Evolutionary conservation across 345 rosid species (phyloP).

Genomic region (Populus simonii): DNA sequence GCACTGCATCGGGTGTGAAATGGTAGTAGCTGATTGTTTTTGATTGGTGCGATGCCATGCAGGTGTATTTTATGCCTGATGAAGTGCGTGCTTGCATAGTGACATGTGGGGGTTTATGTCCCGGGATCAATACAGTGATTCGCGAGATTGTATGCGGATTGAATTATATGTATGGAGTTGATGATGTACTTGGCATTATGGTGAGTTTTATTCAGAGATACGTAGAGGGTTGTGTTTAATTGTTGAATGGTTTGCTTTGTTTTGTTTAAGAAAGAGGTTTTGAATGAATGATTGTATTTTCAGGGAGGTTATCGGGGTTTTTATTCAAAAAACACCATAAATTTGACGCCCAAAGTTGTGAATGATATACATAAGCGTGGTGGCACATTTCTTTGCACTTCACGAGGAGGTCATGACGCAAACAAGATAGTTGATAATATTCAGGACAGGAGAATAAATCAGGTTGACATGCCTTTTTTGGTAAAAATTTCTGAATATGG

Average conservation of each 20-base stretch:
- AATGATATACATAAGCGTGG: slow-evolving; percentile 92
- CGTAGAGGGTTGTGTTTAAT: background rate
- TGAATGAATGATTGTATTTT: slow-evolving; percentile 2
- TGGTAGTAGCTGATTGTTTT: background rate
- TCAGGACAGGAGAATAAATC: slow-evolving; percentile 88
- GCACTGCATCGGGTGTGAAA: background rate
- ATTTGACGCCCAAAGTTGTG: slow-evolving; percentile 75
- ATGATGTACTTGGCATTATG: slow-evolving; percentile 71
- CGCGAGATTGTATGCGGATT: slow-evolving; percentile 87
- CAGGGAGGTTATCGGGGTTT: slow-evolving; percentile 91
- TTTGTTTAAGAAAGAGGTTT: background rate
- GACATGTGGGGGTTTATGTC: slow-evolving; percentile 94
- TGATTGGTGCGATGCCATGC: background rate
- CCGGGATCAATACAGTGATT: slow-evolving; percentile 88
- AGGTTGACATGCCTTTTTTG: slow-evolving; percentile 40
- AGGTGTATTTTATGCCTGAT: slow-evolving; percentile 80
- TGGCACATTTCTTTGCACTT: slow-evolving; percentile 78
- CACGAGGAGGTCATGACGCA: slow-evolving; percentile 93
- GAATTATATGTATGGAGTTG: slow-evolving; percentile 78
- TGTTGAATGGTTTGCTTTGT: background rate
- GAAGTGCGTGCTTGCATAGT: slow-evolving; percentile 92
- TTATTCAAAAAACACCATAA: slow-evolving; percentile 66
- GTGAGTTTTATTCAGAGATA: slow-evolving; percentile 21
- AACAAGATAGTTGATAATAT: slow-evolving; percentile 87
- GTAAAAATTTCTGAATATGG: background rate